Conservation (phyloP, 2,329 filamentous ascomycete genomes). For the Venturia effusa region DNA sequence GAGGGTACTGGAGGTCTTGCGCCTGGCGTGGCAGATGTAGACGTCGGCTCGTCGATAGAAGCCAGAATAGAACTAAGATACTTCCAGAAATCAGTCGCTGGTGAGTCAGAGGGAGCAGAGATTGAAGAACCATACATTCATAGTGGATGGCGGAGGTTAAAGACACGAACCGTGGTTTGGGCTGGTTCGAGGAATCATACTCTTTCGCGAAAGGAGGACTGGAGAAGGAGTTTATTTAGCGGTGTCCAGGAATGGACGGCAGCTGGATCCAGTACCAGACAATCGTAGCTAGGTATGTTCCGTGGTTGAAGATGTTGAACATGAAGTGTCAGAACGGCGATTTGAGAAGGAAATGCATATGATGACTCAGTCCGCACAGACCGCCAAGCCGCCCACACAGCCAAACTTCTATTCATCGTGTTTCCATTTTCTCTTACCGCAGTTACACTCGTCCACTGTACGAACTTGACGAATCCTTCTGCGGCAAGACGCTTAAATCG, state of each 20-base stretch:
- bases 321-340: too few relatives aligned
- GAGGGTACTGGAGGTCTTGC: neutral
- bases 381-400: neutral
- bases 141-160: constrained; percentile 24
- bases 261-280: constrained; percentile 13
- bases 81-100: constrained; percentile 11
- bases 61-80: constrained; percentile 27
- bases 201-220: neutral
- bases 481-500: constrained; percentile 99
- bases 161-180: constrained; percentile 12
- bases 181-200: constrained; percentile 8
- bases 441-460: neutral
- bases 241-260: constrained; percentile 1
- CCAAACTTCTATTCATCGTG: neutral
- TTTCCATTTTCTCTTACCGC: neutral
- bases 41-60: constrained; percentile 19
- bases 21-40: constrained; percentile 2
- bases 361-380: neutral
- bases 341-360: too few relatives aligned
- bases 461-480: constrained; percentile 93
- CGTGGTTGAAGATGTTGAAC: neutral
- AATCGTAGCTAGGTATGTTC: neutral
- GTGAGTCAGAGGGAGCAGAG: neutral
- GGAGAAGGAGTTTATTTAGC: constrained; percentile 2
- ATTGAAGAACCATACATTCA: constrained; percentile 24